Conservation (phyloP, 2,329 filamentous ascomycete genomes). For the Verticillium isaacii region DNA sequence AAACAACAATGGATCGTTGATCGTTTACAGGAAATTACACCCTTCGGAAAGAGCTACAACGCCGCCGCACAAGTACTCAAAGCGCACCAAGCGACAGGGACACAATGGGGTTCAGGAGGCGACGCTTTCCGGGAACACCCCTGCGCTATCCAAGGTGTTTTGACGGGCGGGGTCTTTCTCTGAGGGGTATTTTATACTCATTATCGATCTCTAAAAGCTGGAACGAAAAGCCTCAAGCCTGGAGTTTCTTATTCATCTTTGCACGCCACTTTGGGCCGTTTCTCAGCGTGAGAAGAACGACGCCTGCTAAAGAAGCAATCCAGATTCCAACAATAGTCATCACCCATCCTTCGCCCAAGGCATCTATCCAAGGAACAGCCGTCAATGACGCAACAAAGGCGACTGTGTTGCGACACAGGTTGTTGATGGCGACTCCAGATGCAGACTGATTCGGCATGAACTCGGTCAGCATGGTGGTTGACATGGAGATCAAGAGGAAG, state of each 20-base stretch:
- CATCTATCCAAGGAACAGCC: not conserved
- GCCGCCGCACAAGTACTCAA: not conserved
- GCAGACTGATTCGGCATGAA: not conserved
- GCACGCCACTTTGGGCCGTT: not conserved
- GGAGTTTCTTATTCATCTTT: too few species aligned
- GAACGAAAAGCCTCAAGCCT: too few species aligned
- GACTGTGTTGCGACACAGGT: not conserved
- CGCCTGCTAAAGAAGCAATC: not conserved
- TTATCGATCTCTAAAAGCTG: too few species aligned
- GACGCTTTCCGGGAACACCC: not conserved
- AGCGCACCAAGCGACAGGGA: not conserved
- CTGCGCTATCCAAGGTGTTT: too few species aligned
- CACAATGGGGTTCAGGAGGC: not conserved
- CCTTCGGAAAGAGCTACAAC: not conserved
- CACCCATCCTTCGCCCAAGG: not conserved
- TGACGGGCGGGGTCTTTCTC: too few species aligned
- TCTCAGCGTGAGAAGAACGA: not conserved
- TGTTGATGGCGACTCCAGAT: not conserved
- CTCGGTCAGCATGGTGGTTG: not conserved
- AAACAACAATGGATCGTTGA: slow-evolving; percentile 28
- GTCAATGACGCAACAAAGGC: not conserved
- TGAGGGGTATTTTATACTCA: too few species aligned
- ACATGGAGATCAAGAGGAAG: not conserved
- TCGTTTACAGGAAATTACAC: slow-evolving; percentile 16
- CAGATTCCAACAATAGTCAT: not conserved